Conservation (phyloP, 208 protist species). For the Trypanosoma brucei region DNA sequence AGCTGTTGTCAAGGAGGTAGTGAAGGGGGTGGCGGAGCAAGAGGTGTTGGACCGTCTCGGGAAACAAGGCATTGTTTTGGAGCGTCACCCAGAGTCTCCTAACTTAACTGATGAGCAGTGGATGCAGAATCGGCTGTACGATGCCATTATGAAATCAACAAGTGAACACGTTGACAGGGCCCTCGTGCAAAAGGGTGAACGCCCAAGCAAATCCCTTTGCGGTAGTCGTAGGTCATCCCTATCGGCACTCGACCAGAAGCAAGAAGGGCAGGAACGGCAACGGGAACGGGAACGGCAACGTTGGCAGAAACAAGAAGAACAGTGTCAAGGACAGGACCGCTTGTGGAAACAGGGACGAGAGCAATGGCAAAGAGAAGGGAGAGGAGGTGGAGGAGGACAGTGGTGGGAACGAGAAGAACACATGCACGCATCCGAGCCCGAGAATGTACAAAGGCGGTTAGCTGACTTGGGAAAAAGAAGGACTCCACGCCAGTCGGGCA, state of each 20-base stretch:
- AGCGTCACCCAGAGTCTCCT: constrained; percentile 10
- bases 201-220: not conserved
- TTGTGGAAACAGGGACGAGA: not conserved
- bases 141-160: constrained; percentile 5
- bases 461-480: not conserved
- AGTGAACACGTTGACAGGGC: constrained; percentile 3
- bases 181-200: not conserved
- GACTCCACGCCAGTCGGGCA: not conserved
- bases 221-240: not conserved
- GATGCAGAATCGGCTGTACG: constrained; percentile 19
- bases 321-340: not conserved
- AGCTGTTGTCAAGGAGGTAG: constrained; percentile 10
- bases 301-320: not conserved
- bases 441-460: not conserved
- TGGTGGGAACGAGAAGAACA: too few relatives aligned
- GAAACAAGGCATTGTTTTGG: constrained; percentile 14
- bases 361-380: not conserved
- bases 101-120: constrained; percentile 20
- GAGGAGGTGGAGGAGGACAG: too few relatives aligned
- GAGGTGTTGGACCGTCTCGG: constrained; percentile 8
- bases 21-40: constrained; percentile 15
- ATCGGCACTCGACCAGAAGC: not conserved
- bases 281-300: not conserved
- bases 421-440: too few relatives aligned
- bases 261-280: not conserved